These are phyloP conservation scores for Juncus inflexus DNA, from an alignment of 176 grass and related monocot genomes.

Conservation along the genomic window DNA sequence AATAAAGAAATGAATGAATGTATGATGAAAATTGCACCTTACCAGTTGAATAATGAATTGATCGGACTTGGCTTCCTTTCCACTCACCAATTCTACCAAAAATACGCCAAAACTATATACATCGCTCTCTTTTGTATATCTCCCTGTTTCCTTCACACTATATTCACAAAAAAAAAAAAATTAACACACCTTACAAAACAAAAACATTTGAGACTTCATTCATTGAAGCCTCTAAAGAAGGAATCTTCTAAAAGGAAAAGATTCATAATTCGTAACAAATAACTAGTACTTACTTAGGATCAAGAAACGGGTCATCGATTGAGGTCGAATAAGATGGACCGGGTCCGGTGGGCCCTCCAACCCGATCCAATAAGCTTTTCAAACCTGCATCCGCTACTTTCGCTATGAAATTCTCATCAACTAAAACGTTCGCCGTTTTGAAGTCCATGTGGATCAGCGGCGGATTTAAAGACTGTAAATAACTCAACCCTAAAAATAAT, in stretches of 20 bases:
- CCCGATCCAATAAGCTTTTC: conserved; percentile 59
- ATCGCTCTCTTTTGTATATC: conserved; percentile 62
- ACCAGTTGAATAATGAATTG: conserved; percentile 71
- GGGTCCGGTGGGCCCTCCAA: conserved; percentile 38
- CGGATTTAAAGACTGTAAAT: conserved; percentile 81
- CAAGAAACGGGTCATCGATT: conserved; percentile 61
- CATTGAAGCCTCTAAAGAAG: neutral
- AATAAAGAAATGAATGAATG: too few relatives aligned
- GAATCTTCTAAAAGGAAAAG: neutral
- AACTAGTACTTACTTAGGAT: conserved; percentile 54
- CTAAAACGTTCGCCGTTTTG: conserved; percentile 87
- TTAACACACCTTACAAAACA: neutral
- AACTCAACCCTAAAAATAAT: conserved; percentile 59
- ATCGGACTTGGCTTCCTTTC: conserved; percentile 45
- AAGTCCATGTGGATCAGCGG: conserved; percentile 82
- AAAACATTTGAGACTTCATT: neutral
- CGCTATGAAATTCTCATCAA: conserved; percentile 73
- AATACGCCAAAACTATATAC: conserved; percentile 95
- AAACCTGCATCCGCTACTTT: conserved; percentile 77
- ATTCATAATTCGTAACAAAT: neutral
- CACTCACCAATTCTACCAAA: conserved; percentile 77
- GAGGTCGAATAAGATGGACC: conserved; percentile 37
- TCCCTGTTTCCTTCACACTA: conserved; percentile 60
- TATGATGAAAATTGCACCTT: conserved; percentile 13
- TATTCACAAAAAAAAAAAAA: conserved; percentile 32